Base-by-base conservation (phyloP, 495 filamentous ascomycete species). In the Thermothielavioides terrestris region DNA sequence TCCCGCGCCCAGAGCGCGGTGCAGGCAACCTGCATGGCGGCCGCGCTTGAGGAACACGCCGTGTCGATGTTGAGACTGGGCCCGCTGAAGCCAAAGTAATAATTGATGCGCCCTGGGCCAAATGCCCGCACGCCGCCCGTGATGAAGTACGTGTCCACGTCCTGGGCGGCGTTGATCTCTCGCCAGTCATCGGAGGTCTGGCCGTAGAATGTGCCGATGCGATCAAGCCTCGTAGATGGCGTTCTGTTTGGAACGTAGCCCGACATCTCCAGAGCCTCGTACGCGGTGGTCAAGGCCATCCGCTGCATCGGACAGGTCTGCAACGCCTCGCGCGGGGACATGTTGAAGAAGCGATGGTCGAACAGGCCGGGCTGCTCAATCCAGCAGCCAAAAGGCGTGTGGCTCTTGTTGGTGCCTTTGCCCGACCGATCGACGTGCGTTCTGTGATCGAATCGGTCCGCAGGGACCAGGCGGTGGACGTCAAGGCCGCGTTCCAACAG, bases 111-210 rank as follows among this genome's bases (percentile, higher is more conserved):
- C 3, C 89, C 90, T 0, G 90, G 88, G 2, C 83, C 84, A 51
- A 95, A 95, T 14, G 89, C 89, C 35, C 88, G 79, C 15, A 90
- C 84, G 58, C 86, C 89, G 40, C 89, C 89, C 0, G 89, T 88
- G 60, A 94, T 95, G 68, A 83, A 95, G 63, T 95, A 95, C 1
- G 89, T 95, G 63, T 94, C 89, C 48, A 95, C 82, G 50, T 94
- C 86, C 58, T 96, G 82, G 14, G 85, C 84, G 40, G 85, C 87
- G 64, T 94, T 94, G 54, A 94, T 85, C 56, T 95, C 90, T 66
- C 85, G 80, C 75, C 88, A 95, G 54, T 96, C 90, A 48, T 94
- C 88, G 53, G 86, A 90, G 1, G 90, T 92, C 70, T 90, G 87
- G 36, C 90, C 90, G 61, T 94, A 94, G 65, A 94, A 96, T 15